phyloP scores from a whole-genome alignment of 208 protist species.

The Vickermania spadyakhi region DNA sequence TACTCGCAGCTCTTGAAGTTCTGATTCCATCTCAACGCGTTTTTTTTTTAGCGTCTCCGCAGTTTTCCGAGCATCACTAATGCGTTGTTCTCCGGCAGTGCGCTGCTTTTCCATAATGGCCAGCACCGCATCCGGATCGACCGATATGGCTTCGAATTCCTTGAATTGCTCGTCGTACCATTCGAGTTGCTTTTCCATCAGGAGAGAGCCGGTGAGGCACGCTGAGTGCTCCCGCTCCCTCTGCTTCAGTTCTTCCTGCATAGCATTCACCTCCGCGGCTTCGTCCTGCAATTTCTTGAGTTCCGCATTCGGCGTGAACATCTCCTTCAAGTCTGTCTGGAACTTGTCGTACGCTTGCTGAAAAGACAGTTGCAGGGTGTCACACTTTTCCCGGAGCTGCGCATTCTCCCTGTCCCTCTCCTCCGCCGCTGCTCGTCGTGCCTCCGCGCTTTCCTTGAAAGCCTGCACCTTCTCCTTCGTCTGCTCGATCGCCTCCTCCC shows the following conservation, averaged over 20 bases:
- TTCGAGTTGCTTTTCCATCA: conserved; percentile 50
- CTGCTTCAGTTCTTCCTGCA: conserved; percentile 21
- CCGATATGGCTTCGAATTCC: conserved; percentile 26
- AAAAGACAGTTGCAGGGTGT: conserved; percentile 38
- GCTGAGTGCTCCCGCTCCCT: background rate
- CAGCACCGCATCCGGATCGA: conserved; percentile 53
- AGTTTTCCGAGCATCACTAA: conserved; percentile 37
- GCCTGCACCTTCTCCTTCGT: conserved; percentile 33
- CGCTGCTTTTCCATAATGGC: conserved; percentile 29
- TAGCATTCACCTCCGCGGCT: conserved; percentile 32
- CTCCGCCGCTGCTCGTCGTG: conserved; percentile 23
- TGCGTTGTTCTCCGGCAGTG: conserved; percentile 27
- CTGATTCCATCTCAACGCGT: conserved; percentile 59
- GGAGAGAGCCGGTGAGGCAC: conserved; percentile 9
- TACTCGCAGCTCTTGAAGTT: conserved; percentile 39
- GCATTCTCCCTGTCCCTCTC: conserved; percentile 37
- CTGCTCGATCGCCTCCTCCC: conserved; percentile 20
- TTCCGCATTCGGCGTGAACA: conserved; percentile 25
- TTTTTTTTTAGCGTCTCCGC: conserved; percentile 49
- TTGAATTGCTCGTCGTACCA: conserved; percentile 53
- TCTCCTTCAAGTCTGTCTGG: conserved; percentile 23
- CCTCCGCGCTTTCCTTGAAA: conserved; percentile 31
- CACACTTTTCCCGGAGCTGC: conserved; percentile 30
- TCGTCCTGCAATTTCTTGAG: conserved; percentile 42
- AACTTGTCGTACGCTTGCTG: conserved; percentile 38